Base-by-base conservation (phyloP, 1,139 yeast species). In the Geotrichum fermentans region DNA sequence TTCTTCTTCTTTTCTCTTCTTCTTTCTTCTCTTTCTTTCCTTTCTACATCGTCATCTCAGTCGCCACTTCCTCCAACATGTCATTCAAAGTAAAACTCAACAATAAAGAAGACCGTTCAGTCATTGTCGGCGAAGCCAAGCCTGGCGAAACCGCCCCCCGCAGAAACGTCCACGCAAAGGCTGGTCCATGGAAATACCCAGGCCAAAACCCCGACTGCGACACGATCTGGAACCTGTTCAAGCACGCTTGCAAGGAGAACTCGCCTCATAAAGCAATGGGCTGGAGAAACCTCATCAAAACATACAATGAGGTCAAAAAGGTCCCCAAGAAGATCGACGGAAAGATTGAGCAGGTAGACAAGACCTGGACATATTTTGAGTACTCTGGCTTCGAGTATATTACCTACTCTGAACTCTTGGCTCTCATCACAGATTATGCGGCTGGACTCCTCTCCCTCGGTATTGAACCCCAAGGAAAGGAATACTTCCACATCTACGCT, bases 71-170 rank as follows among this genome's bases (percentile, higher is more conserved):
- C 28, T 24, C 28, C 6, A 24, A 6, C 10, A 24, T 24, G 28
- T 6, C 8, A 6, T 24, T 24, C 28, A 24, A 24, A 10, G 28
- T 6, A 24, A 24, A 24, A 24, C 28, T 24, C 28, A 33, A 29
- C 32, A 18, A 13, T 18, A 42, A 30, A 20, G 30, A 32, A 18
- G 47, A 47, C 44, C 30, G 39, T 34, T 47, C 51, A 17, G 90
- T 85, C 35, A 80, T 82, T 34, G 94, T 86, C 33, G 95, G 95
- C 34, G 83, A 83, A 52, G 90, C 92, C 36, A 78, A 78, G 61
- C 77, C 79, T 10, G 94, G 95, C 53, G 97, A 90, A 71, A 85
- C 96, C 26, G 95, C 96, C 2, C 95, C 95, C 56, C 80, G 95
- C 71, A 81, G 96, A 72, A 84, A 79, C 62, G 72, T 74, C 52